Evolutionary conservation across 1,284 basidiomycete species (phyloP).

Genomic region (Wallemia hederae): DNA sequence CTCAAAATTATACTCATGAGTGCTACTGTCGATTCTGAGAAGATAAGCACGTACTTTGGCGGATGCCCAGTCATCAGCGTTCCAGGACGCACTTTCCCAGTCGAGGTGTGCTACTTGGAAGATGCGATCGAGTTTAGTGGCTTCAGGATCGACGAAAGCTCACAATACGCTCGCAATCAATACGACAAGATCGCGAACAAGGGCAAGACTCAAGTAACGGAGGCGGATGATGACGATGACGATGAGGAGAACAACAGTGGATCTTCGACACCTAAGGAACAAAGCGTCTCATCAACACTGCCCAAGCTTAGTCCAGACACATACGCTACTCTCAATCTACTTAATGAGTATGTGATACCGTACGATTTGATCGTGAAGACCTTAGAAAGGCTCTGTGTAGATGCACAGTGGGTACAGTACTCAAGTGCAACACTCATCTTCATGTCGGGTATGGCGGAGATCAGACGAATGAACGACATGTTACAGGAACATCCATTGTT

Average conservation of each 20-base stretch:
- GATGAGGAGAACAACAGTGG: constrained; percentile 33
- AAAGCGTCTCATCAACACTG: constrained; percentile 12
- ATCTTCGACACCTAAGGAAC: neutral
- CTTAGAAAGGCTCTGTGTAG: constrained; percentile 38
- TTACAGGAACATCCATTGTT: constrained; percentile 48
- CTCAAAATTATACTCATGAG: constrained; percentile 92
- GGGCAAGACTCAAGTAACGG: constrained; percentile 22
- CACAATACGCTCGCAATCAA: constrained; percentile 37
- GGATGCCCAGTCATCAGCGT: constrained; percentile 65
- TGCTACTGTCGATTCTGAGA: constrained; percentile 79
- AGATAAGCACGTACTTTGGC: constrained; percentile 76
- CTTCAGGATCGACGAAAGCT: constrained; percentile 62
- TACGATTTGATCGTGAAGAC: constrained; percentile 31
- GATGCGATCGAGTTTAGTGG: constrained; percentile 63
- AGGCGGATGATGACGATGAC: constrained; percentile 47
- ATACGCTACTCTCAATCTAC: constrained; percentile 45
- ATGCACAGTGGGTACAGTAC: constrained; percentile 25
- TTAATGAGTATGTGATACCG: constrained; percentile 69
- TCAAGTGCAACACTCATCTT: constrained; percentile 71
- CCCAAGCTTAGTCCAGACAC: constrained; percentile 39
- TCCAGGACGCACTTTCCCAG: constrained; percentile 91
- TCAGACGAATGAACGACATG: constrained; percentile 59
- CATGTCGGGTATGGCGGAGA: constrained; percentile 34
- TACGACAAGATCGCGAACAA: constrained; percentile 34
- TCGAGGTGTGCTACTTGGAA: constrained; percentile 61